Percentiles rank a stretch among this genome's conserved stretches.
Evolutionary conservation across 2,329 filamentous ascomycete species (phyloP).

Genomic region (Fusarium beomiforme): DNA sequence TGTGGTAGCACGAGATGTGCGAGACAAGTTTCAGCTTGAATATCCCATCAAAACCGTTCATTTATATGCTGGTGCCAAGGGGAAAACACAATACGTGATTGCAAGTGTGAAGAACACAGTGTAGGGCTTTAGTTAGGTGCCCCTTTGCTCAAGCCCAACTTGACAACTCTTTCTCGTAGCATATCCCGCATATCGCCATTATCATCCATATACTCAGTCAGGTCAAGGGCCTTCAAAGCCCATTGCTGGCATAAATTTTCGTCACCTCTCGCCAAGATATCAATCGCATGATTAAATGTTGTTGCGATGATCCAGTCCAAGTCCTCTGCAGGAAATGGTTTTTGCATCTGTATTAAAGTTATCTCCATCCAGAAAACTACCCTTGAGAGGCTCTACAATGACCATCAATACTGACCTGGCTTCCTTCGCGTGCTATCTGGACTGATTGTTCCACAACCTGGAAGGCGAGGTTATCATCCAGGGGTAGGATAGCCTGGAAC

Average conservation of each 20-base stretch:
- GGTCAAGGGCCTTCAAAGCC: slow-evolving; percentile 69
- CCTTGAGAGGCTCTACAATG: not conserved
- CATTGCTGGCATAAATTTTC: slow-evolving; percentile 66
- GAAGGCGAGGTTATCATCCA: slow-evolving; percentile 65
- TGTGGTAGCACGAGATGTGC: slow-evolving; percentile 1
- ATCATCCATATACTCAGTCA: slow-evolving; percentile 69
- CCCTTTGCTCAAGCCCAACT: slow-evolving; percentile 45
- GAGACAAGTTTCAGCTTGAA: slow-evolving; percentile 6
- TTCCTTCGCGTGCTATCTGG: slow-evolving; percentile 60
- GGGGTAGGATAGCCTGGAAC: slow-evolving; percentile 72
- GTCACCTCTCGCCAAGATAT: slow-evolving; percentile 67
- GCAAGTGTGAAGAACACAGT: not conserved
- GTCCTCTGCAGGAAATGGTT: slow-evolving; percentile 71
- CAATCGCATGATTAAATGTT: slow-evolving; percentile 76
- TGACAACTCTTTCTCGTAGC: slow-evolving; percentile 57
- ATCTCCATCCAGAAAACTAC: slow-evolving; percentile 22
- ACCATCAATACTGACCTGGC: slow-evolving; percentile 50
- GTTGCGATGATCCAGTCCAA: slow-evolving; percentile 79
- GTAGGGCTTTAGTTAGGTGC: not conserved
- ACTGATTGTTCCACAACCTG: slow-evolving; percentile 72
- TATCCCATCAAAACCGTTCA: not conserved
- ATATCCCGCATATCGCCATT: slow-evolving; percentile 56
- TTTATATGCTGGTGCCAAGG: not conserved
- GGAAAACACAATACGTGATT: not conserved
- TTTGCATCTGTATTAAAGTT: slow-evolving; percentile 46